Percentiles rank a stretch among this genome's conserved stretches.
Evolutionary conservation across 192 early-diverging fungal genomes (phyloP).

Genomic region (Rhizoclosmatium sp.): DNA sequence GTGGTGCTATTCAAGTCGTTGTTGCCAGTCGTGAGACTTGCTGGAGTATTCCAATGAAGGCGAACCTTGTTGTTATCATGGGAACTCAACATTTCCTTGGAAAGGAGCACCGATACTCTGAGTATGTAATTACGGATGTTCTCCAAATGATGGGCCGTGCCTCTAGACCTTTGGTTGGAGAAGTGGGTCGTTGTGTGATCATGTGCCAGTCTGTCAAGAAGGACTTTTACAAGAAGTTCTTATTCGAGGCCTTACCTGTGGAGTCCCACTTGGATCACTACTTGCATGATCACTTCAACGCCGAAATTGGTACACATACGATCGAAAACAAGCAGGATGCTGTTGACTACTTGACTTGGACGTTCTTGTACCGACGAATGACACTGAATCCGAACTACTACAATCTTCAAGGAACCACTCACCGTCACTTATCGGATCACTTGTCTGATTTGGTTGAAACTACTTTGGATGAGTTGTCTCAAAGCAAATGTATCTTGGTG

Average conservation of each 20-base stretch:
- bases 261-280: constrained; percentile 94
- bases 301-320: constrained; percentile 93
- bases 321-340: constrained; percentile 98
- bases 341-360: constrained; percentile 99
- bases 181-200: constrained; percentile 79
- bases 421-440: constrained; percentile 89
- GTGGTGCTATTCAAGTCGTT: constrained; percentile 84
- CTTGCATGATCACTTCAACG: constrained; percentile 97
- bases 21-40: constrained; percentile 91
- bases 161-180: constrained; percentile 64
- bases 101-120: constrained; percentile 94
- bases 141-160: constrained; percentile 99
- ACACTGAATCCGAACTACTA: constrained; percentile 98
- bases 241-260: constrained; percentile 94
- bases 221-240: constrained; percentile 97
- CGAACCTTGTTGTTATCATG: constrained; percentile 92
- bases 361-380: constrained; percentile 96
- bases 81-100: constrained; percentile 95
- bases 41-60: constrained; percentile 87
- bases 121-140: constrained; percentile 94
- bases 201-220: constrained; percentile 96
- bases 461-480: constrained; percentile 85
- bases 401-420: constrained; percentile 83
- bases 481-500: constrained; percentile 79
- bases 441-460: constrained; percentile 95